Conservation (phyloP, 1,139 yeast genomes). For the Saccharomyces hybrid region DNA sequence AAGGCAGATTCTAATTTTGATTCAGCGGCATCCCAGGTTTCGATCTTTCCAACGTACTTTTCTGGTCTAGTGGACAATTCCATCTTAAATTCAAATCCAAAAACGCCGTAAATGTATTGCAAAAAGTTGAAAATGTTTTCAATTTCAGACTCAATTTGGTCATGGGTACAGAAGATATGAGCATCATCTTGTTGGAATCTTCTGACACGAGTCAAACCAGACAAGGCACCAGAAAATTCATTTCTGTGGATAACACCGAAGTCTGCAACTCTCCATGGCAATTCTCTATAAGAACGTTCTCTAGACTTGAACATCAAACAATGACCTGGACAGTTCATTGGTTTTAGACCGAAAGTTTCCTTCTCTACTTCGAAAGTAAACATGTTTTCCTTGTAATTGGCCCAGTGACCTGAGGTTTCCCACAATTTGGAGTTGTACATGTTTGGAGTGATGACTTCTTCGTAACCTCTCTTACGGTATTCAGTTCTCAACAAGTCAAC, state of each 20-base stretch:
- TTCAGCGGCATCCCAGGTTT: conserved; percentile 89
- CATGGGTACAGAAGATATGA: conserved; percentile 94
- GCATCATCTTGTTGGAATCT: conserved; percentile 99
- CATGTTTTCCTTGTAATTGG: conserved; percentile 93
- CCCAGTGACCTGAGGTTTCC: conserved; percentile 99
- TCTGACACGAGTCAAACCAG: conserved; percentile 92
- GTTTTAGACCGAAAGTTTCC: conserved; percentile 82
- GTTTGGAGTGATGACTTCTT: conserved; percentile 96
- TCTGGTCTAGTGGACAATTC: conserved; percentile 93
- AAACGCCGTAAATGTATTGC: conserved; percentile 68
- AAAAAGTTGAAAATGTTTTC: conserved; percentile 73
- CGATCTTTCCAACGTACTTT: conserved; percentile 76
- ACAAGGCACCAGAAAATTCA: conserved; percentile 84
- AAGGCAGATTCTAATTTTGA: conserved; percentile 71
- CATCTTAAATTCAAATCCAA: conserved; percentile 85
- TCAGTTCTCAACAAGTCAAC: conserved; percentile 71
- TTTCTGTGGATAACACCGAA: conserved; percentile 94
- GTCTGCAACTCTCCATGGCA: conserved; percentile 95
- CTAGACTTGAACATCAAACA: conserved; percentile 81
- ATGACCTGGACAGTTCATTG: conserved; percentile 99
- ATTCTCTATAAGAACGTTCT: conserved; percentile 87
- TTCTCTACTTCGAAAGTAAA: conserved; percentile 93
- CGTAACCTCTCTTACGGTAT: conserved; percentile 87
- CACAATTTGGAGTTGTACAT: conserved; percentile 93
- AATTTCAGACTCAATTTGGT: no score